Evolutionary conservation across 768 basidiomycete species (phyloP).

Genomic region (Tylopilus balloui): DNA sequence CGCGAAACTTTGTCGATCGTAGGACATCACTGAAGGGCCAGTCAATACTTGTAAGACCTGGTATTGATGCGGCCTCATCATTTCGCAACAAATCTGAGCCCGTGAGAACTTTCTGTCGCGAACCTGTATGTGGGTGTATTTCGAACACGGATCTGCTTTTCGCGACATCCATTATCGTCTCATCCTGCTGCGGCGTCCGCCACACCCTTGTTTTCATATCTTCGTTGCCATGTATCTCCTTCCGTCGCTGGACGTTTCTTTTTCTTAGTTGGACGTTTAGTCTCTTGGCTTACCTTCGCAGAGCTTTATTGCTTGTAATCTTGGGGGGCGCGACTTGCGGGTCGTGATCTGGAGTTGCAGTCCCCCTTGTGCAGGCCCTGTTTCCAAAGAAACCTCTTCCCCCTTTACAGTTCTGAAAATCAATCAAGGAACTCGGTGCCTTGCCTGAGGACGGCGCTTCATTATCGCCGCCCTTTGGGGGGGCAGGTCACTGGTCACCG

Average conservation of each 20-base stretch:
- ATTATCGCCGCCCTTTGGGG: slow-evolving; percentile 9
- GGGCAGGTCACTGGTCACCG: slow-evolving; percentile 3
- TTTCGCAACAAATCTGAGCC: too few relatives aligned
- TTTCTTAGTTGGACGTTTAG: slow-evolving; percentile 22
- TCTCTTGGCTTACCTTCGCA: slow-evolving; percentile 5
- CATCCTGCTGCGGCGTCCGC: slow-evolving; percentile 25
- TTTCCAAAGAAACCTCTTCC: slow-evolving; percentile 26
- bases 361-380: slow-evolving; percentile 11
- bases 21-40: neutral
- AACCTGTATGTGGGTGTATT: neutral
- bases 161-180: slow-evolving; percentile 9
- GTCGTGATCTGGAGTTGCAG: slow-evolving; percentile 26
- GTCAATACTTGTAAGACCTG: too few relatives aligned
- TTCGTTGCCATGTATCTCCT: slow-evolving; percentile 22
- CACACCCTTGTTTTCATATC: slow-evolving; percentile 14
- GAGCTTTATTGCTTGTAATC: slow-evolving; percentile 21
- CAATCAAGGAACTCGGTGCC: slow-evolving; percentile 28
- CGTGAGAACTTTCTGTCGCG: too few relatives aligned
- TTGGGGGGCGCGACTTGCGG: slow-evolving; percentile 10
- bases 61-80: too few relatives aligned
- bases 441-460: slow-evolving; percentile 17
- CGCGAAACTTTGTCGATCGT: slow-evolving; percentile 1
- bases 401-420: slow-evolving; percentile 19
- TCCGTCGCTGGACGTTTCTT: slow-evolving; percentile 21
- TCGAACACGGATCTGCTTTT: slow-evolving; percentile 16